Evolutionary conservation across 2,329 filamentous ascomycete species (phyloP), one percentile per base, ranked within the genome.

Genomic region (Talaromyces marneffei): DNA sequence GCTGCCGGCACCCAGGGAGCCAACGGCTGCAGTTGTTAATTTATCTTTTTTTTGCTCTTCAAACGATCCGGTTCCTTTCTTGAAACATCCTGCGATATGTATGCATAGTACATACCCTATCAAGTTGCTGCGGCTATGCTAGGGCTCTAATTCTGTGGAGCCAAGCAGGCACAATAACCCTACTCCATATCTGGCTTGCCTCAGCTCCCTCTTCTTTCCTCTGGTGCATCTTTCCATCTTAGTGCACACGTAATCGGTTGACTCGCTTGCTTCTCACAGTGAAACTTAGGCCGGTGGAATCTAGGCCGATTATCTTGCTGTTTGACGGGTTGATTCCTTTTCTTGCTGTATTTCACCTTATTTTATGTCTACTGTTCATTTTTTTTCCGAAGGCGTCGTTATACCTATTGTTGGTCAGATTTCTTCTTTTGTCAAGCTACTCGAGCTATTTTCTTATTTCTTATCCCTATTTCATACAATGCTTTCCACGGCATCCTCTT

Each of bases 1-100:
- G 79, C 85, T 59, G 80, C 85, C 66, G 80, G 79, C 61, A 85
- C 85, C 61, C 82, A 86, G 72, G 80, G 80, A 59, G 81, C 81
- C 20, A 82, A 79, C 63, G 79, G 81, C 52, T 90, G 87, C 78
- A 84, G 85, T 71, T 89, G 87, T 74, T 90, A 82, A 77, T 59
- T 48, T 48, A 37, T 54, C 29, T 40, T 27, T 10, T n/a, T 14
- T 35, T 14, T 10, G 33, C 39, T 53, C 6, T 35, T 39, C 27
- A 27, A 61, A 29, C 10, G 27, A 29, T 20, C 12, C 25, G n/a
- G 10, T 52, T 52, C 42, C 39, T 33, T 35, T 55, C 35, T 25
- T 31, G 56, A 27, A 35, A 57, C 37, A 50, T 62, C 54, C 53
- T 56, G 31, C 18, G n/a, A 50, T 31, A 53, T 23, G 56, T 56